Percentiles rank a stretch among this genome's conserved stretches.
Conservation (phyloP, 306 rosid species). For the Fragaria vesca region DNA sequence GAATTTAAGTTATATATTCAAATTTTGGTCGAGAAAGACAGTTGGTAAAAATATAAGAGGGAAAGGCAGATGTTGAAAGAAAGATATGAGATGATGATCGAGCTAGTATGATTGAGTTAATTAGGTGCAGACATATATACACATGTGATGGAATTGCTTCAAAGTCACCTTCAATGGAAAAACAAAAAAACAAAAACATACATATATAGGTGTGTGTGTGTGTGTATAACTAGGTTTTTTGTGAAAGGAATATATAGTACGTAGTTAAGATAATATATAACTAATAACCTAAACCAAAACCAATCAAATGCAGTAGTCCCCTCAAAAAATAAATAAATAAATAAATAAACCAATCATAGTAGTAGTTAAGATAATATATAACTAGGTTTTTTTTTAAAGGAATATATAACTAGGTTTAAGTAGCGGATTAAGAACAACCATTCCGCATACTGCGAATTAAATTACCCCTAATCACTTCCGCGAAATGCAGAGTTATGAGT, state of each 20-base stretch:
- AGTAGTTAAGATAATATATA: too few species aligned
- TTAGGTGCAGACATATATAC: not conserved
- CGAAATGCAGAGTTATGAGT: not conserved
- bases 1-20: not conserved
- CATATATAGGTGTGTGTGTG: too few species aligned
- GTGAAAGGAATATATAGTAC: too few species aligned
- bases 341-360: too few species aligned
- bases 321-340: too few species aligned
- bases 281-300: too few species aligned
- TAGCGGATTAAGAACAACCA: not conserved
- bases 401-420: too few species aligned
- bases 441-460: not conserved
- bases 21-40: not conserved
- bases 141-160: not conserved
- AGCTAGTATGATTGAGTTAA: not conserved
- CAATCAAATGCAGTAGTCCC: too few species aligned
- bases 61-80: conserved; percentile 16
- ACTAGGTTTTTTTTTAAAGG: too few species aligned
- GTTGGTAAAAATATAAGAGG: conserved; percentile 3
- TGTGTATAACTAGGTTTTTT: too few species aligned
- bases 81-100: not conserved
- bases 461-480: not conserved
- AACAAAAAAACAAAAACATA: too few species aligned
- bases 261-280: too few species aligned
- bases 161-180: not conserved